Evolutionary conservation across 2,329 filamentous ascomycete species (phyloP).

Genomic region (Fusarium mexicanum): DNA sequence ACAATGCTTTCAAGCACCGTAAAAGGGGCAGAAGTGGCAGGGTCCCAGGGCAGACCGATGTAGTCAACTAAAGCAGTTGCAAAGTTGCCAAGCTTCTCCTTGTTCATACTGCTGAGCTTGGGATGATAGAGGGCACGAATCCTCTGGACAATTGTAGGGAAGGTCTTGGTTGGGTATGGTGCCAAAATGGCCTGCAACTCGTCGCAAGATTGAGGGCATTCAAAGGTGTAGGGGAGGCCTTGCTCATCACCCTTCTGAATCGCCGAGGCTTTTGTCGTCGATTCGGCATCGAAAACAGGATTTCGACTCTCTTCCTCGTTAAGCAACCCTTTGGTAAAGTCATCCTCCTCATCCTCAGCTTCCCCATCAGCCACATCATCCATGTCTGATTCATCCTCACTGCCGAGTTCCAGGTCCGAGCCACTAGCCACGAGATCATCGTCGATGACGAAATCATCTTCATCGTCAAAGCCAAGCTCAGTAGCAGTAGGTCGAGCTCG

Average conservation of each 20-base stretch:
- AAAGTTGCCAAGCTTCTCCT: constrained; percentile 79
- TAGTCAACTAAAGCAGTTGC: constrained; percentile 72
- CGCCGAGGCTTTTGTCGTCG: constrained; percentile 51
- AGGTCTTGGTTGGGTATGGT: constrained; percentile 68
- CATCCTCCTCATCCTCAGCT: constrained; percentile 55
- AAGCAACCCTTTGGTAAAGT: constrained; percentile 76
- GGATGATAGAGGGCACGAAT: constrained; percentile 94
- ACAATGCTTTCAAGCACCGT: constrained; percentile 79
- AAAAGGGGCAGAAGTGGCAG: constrained; percentile 65
- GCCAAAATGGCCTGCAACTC: constrained; percentile 76
- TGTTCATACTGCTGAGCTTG: constrained; percentile 85
- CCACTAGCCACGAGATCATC: constrained; percentile 87
- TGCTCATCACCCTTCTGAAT: constrained; percentile 57
- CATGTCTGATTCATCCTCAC: constrained; percentile 63
- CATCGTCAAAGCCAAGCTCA: constrained; percentile 83
- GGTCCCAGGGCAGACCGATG: constrained; percentile 59
- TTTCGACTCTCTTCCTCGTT: constrained; percentile 66
- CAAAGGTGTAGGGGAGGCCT: constrained; percentile 82
- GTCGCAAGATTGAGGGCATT: constrained; percentile 81
- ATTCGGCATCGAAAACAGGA: constrained; percentile 59
- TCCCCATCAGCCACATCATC: constrained; percentile 54
- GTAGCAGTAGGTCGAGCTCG: constrained; percentile 65
- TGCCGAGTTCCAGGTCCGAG: constrained; percentile 71
- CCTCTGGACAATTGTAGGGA: constrained; percentile 84
- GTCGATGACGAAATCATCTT: constrained; percentile 93